Evolutionary conservation across 345 rosid species (phyloP).

Genomic region (Combretum micranthum): DNA sequence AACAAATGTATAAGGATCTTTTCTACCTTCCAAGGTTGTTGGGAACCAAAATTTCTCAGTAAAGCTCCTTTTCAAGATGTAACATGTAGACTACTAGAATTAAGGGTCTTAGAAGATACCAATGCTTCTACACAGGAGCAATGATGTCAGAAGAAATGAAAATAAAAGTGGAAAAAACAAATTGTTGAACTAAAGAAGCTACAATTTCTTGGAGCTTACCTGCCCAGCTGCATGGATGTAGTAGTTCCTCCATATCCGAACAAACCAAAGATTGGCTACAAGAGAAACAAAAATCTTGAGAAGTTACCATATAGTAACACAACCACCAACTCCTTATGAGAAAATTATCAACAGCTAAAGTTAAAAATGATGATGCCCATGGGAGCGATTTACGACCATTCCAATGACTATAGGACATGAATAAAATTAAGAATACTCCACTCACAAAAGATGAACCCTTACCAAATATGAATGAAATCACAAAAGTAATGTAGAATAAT

Average conservation of each 20-base stretch:
- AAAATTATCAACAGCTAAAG: too few species aligned
- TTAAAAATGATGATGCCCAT: too few species aligned
- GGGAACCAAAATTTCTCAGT: constrained; percentile 23
- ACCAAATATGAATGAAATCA: too few species aligned
- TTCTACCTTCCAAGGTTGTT: constrained; percentile 47
- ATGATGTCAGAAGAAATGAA: neutral
- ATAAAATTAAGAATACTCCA: too few species aligned
- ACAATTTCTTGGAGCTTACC: constrained; percentile 17
- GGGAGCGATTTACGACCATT: too few species aligned
- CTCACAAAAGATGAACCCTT: too few species aligned
- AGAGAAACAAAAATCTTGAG: constrained; percentile 6
- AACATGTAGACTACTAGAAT: constrained; percentile 47
- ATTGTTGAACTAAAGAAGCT: neutral
- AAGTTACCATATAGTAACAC: neutral
- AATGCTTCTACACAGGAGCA: constrained; percentile 32
- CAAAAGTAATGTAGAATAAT: too few species aligned
- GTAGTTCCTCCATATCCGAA: constrained; percentile 60
- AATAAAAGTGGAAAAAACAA: neutral
- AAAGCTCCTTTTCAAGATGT: constrained; percentile 43
- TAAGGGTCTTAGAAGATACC: constrained; percentile 62
- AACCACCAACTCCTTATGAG: too few species aligned
- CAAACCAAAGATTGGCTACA: constrained; percentile 58
- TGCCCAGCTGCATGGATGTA: constrained; percentile 56
- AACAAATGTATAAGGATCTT: constrained; percentile 6
- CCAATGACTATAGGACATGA: too few species aligned